Base-by-base conservation (phyloP, 257 asterid species). In the Apocynum venetum region DNA sequence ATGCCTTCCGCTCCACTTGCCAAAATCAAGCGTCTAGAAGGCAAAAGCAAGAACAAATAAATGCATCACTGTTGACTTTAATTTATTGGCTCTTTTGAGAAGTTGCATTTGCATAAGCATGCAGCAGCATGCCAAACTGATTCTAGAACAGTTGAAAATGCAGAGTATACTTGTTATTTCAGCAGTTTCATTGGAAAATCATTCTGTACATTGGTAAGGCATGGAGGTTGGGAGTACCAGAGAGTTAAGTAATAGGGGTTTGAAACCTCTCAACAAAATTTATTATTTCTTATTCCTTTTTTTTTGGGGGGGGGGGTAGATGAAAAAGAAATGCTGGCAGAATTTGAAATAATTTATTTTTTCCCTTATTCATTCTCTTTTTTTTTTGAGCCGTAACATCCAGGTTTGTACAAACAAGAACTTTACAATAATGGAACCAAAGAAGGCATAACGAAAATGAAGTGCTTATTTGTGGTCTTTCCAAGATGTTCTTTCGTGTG, bases 1-100 rank as follows among this genome's bases (percentile, higher is more conserved):
- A 86, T 86, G 70, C 98, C 98, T 86, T 92, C 97, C 65, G 80
- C 72, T 67, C 98, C 98, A 81, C 97, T 94, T n/a, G 98, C 98
- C 93, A 94, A 84, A 75, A 94, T 92, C 86, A 94, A 82, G 82
- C 86, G 97, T 77, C 98, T 93, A 81, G 15, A 76, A 47, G 19
- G 36, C 74, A 67, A 72, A 67, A 68, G 25, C 15, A 41, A 52
- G 38, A 66, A 61, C 31, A 71, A 40, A 31, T 46, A 60, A 31
- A 8, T 19, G 40, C 20, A 77, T 35, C 41, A 38, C 20, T 17
- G 19, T 47, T 51, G 57, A n/a, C 43, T 17, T 36, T 60, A 56
- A 43, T 36, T 68, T n/a, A 13, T 51, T 60, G 38, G 8, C 47
- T 12, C 43, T 43, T 57, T 38, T 20, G 8, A 5, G 7, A 70